Conservation (phyloP, 306 rosid genomes). For the Quercus aquifolioides region DNA sequence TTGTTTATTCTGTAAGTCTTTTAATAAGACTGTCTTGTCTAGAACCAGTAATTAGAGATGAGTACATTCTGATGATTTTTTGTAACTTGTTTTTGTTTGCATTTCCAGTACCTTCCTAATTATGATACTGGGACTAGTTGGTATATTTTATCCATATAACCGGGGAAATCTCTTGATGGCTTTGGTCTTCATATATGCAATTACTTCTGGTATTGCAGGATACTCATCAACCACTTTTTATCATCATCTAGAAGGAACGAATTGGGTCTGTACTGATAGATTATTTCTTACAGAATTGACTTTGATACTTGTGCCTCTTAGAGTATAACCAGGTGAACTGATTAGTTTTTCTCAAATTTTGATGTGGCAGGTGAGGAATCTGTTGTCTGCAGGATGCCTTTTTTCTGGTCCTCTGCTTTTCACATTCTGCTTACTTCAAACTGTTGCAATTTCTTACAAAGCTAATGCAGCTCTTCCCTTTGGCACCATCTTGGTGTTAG, state of each 20-base stretch:
- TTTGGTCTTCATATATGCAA: constrained; percentile 88
- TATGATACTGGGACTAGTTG: constrained; percentile 85
- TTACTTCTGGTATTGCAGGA: constrained; percentile 96
- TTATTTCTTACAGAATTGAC: constrained; percentile 7
- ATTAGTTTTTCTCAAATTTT: constrained; percentile 22
- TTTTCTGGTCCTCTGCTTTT: constrained; percentile 92
- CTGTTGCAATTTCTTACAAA: constrained; percentile 86
- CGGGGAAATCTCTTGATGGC: constrained; percentile 96
- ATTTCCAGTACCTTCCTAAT: constrained; percentile 84
- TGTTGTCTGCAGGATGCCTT: constrained; percentile 89
- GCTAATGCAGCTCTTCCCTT: constrained; percentile 98
- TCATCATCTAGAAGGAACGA: constrained; percentile 85
- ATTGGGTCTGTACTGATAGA: constrained; percentile 57
- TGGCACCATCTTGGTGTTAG: constrained; percentile 88
- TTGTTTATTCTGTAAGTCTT: constrained; percentile 83
- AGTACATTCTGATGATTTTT: constrained; percentile 1
- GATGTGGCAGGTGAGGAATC: constrained; percentile 74
- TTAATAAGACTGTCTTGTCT: background rate
- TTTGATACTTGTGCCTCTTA: background rate
- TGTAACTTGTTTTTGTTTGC: constrained; percentile 15
- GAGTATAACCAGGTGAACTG: background rate
- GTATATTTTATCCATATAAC: constrained; percentile 93
- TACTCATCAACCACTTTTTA: constrained; percentile 86
- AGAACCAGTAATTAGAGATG: background rate
- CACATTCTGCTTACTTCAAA: constrained; percentile 92